These are phyloP conservation scores for Eucalyptus globulus DNA, from an alignment of 345 rosid genomes.

Conservation along the genomic window DNA sequence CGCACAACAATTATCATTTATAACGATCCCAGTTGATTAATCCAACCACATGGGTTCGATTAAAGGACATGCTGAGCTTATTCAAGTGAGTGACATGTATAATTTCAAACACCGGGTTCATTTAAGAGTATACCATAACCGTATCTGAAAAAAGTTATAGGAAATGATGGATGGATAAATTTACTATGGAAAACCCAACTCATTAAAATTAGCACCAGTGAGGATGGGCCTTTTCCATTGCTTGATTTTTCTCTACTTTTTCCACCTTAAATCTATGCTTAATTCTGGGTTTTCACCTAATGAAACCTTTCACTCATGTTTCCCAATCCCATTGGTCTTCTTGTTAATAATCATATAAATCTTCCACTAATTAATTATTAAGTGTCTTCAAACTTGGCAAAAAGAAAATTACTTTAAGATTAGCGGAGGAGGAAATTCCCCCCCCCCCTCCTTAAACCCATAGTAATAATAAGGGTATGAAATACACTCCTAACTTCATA, in stretches of 20 bases:
- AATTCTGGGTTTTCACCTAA: background rate
- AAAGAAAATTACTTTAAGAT: background rate
- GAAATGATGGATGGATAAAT: too few species aligned
- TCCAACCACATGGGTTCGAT: background rate
- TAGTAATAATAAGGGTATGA: background rate
- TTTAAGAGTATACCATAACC: background rate
- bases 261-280: background rate
- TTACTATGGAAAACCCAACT: fast-evolving
- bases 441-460: background rate
- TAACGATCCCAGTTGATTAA: background rate
- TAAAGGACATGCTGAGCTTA: too few species aligned
- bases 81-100: background rate
- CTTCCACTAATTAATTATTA: background rate
- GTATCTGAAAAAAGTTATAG: fast-evolving
- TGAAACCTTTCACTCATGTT: background rate
- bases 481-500: background rate
- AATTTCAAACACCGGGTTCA: background rate
- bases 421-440: background rate
- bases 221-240: background rate
- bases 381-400: background rate
- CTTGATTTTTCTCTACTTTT: background rate
- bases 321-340: background rate
- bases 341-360: background rate
- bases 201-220: fast-evolving
- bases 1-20: fast-evolving